These are phyloP conservation scores for Xanthoconium purpureum DNA, from an alignment of 768 basidiomycete genomes.

Conservation along the genomic window DNA sequence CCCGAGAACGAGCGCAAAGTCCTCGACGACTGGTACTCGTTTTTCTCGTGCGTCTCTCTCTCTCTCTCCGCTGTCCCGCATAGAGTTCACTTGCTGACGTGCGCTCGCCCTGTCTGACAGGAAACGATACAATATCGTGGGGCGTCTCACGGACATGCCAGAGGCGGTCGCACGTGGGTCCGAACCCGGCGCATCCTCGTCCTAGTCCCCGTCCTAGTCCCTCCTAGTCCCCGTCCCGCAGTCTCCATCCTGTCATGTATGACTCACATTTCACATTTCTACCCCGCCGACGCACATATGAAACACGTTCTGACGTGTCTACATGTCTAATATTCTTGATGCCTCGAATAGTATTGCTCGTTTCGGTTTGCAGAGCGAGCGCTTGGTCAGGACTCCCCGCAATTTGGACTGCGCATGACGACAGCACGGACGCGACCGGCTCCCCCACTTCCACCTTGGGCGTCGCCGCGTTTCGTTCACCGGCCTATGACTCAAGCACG, in stretches of 20 bases:
- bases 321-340: too few relatives aligned
- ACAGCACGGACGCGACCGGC: not conserved
- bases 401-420: too few relatives aligned
- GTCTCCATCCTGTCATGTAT: too few relatives aligned
- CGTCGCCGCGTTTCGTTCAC: not conserved
- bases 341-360: too few relatives aligned
- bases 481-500: too few relatives aligned
- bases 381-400: too few relatives aligned
- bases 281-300: too few relatives aligned
- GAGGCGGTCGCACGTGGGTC: conserved; percentile 26
- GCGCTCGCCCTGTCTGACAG: conserved; percentile 31
- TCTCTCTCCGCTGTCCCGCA: too few relatives aligned
- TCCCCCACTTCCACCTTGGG: not conserved
- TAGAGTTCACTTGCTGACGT: not conserved
- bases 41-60: conserved; percentile 70
- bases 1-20: conserved; percentile 71
- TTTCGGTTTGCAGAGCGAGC: too few relatives aligned
- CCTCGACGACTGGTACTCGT: conserved; percentile 84
- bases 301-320: too few relatives aligned
- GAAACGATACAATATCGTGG: conserved; percentile 87
- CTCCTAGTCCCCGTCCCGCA: too few relatives aligned
- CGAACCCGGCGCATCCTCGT: not conserved
- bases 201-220: not conserved
- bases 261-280: too few relatives aligned
- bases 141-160: conserved; percentile 61